These are phyloP conservation scores for Carex cristatella DNA, from an alignment of 176 grass and related monocot genomes.

Conservation along the genomic window DNA sequence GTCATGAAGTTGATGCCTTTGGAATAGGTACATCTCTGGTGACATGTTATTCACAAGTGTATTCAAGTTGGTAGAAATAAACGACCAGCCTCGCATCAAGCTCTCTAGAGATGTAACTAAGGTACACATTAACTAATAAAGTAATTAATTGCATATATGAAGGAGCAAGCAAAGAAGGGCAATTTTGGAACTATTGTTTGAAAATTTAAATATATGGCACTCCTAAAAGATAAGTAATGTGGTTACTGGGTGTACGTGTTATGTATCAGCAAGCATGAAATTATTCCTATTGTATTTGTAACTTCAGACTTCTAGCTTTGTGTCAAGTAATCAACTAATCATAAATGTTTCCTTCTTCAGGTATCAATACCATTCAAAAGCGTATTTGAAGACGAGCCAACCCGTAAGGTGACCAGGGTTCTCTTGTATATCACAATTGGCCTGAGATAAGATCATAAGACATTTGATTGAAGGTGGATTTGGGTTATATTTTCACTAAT, in stretches of 20 bases:
- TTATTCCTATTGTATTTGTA: background rate
- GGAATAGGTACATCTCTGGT: constrained; percentile 97
- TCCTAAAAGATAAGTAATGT: background rate
- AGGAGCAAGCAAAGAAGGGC: background rate
- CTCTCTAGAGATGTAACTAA: constrained; percentile 92
- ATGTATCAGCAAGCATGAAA: background rate
- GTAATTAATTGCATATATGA: background rate
- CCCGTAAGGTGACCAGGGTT: constrained; percentile 49
- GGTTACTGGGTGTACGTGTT: background rate
- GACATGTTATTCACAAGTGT: constrained; percentile 93
- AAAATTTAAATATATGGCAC: background rate
- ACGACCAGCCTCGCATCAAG: constrained; percentile 89
- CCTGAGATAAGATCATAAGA: background rate
- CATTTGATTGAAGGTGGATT: background rate
- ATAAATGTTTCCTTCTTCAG: constrained; percentile 31
- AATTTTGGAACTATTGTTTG: constrained; percentile 3
- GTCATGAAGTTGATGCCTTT: constrained; percentile 96
- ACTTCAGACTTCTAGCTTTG: background rate
- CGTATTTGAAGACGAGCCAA: constrained; percentile 65
- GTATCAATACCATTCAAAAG: constrained; percentile 98
- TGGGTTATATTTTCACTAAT: too few relatives aligned
- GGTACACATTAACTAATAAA: constrained; percentile 27
- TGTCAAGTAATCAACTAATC: background rate
- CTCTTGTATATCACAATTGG: constrained; percentile 8
- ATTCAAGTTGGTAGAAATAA: constrained; percentile 99